Evolutionary conservation across 106 monocot genomes (phyloP).

Genomic region (Dendrobium catenatum): DNA sequence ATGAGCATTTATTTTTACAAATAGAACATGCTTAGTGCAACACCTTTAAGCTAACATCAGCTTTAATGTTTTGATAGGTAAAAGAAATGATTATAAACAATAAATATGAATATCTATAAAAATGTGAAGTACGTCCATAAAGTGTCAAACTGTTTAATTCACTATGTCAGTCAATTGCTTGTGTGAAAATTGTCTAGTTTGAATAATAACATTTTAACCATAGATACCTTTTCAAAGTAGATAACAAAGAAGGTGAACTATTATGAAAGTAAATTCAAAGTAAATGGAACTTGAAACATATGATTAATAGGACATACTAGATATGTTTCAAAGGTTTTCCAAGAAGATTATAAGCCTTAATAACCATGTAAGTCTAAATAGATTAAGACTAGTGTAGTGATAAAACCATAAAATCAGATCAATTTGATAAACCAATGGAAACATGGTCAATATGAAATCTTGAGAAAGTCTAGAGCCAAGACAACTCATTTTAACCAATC

Average conservation of each 20-base stretch:
- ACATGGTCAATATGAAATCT: background rate
- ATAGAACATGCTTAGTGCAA: no score
- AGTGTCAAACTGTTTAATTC: no score
- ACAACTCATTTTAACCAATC: background rate
- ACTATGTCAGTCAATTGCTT: no score
- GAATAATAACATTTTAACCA: background rate
- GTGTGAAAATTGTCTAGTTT: background rate
- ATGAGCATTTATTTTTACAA: no score
- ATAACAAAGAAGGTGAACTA: background rate
- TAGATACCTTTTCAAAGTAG: background rate
- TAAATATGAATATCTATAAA: no score
- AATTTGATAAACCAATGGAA: background rate
- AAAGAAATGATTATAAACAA: no score
- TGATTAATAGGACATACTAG: background rate
- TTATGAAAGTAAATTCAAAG: background rate
- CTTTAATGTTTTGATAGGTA: no score
- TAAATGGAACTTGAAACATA: background rate
- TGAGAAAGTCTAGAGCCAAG: background rate
- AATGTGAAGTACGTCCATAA: no score
- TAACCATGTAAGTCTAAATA: background rate
- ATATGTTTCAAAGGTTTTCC: background rate
- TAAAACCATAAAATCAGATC: background rate
- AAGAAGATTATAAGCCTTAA: background rate
- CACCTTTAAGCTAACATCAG: no score
- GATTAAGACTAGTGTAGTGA: background rate